Base-by-base conservation (phyloP, 208 protist genomes). In the Trypanosoma melophagium region DNA sequence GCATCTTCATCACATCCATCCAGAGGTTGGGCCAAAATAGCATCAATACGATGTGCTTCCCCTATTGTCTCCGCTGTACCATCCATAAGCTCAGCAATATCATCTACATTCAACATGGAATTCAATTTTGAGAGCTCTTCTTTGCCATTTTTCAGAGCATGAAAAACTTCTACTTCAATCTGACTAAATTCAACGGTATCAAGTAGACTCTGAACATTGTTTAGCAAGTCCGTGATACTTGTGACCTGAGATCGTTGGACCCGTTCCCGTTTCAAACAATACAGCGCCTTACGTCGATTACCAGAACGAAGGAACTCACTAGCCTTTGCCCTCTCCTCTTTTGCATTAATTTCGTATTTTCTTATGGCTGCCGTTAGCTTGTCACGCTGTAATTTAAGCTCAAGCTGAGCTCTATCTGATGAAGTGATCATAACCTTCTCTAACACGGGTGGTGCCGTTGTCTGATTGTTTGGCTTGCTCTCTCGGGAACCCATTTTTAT, bases 331-430 rank as follows among this genome's bases (percentile, higher is more conserved):
- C 83, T 80, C 69, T 92, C 87, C 1, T 80, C 21, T 12, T 41
- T 44, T 22, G 68, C 84, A 3, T 84, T 76, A 35, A 64, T 71
- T 53, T 93, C 90, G 71, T 86, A 93, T 60, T 80, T 86, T 28
- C 77, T 77, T 17, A 92, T 80, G 14, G 87, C 74, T 25, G 85
- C 87, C 28, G 64, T 55, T 8, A 93, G 64, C 47, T 87, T 89
- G 67, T 95, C 90, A 44, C 90, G 69, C 56, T 93, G 87, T 42
- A 95, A 51, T 49, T 95, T 95, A 16, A 95, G 76, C 51, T 95
- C 85, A n/a, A 95, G 58, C 35, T 84, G 82, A 9, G 71, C 79
- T 53, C 83, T 79, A 58, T 95, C 90, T 12, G 81, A 84, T 16
- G 71, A 65, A 35, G 82, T 92, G 49, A 95, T 92, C 25, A 66